These are phyloP conservation scores for Fomitopsis palustris DNA, from an alignment of 1,284 basidiomycete genomes.

Conservation along the genomic window DNA sequence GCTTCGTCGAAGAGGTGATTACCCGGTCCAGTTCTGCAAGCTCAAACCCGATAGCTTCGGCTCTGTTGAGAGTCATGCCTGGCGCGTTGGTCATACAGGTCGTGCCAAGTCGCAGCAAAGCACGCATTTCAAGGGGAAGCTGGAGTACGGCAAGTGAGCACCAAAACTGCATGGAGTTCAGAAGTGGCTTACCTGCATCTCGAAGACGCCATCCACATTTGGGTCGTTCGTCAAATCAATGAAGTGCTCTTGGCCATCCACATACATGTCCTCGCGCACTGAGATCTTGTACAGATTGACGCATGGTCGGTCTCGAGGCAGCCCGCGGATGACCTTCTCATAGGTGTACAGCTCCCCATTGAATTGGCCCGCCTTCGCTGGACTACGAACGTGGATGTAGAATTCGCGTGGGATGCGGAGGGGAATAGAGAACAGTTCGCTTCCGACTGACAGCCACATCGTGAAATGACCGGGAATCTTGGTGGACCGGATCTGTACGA, in stretches of 20 bases:
- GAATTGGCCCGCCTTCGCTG: constrained; percentile 63
- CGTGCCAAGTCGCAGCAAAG: constrained; percentile 82
- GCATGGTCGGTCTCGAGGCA: constrained; percentile 81
- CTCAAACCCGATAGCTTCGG: constrained; percentile 83
- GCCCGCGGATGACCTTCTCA: constrained; percentile 72
- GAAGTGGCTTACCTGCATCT: constrained; percentile 68
- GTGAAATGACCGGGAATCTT: constrained; percentile 81
- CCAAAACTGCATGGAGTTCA: constrained; percentile 10
- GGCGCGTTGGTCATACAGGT: constrained; percentile 72
- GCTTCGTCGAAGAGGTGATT: constrained; percentile 53
- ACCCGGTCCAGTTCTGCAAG: constrained; percentile 79
- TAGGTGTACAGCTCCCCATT: constrained; percentile 65
- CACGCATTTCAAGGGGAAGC: constrained; percentile 86
- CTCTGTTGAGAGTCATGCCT: constrained; percentile 77
- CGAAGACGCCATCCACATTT: constrained; percentile 94
- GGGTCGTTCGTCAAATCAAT: constrained; percentile 91
- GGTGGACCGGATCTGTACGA: constrained; percentile 86
- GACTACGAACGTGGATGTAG: constrained; percentile 85
- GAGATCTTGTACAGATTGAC: constrained; percentile 82
- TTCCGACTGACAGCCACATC: constrained; percentile 87
- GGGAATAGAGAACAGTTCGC: constrained; percentile 75
- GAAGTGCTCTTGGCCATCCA: constrained; percentile 88
- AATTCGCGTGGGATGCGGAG: constrained; percentile 89
- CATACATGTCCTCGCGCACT: constrained; percentile 83
- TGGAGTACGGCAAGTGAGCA: constrained; percentile 25